phyloP scores from a whole-genome alignment of 2,329 filamentous ascomycete genomes.

The Neoscytalidium dimidiatum region DNA sequence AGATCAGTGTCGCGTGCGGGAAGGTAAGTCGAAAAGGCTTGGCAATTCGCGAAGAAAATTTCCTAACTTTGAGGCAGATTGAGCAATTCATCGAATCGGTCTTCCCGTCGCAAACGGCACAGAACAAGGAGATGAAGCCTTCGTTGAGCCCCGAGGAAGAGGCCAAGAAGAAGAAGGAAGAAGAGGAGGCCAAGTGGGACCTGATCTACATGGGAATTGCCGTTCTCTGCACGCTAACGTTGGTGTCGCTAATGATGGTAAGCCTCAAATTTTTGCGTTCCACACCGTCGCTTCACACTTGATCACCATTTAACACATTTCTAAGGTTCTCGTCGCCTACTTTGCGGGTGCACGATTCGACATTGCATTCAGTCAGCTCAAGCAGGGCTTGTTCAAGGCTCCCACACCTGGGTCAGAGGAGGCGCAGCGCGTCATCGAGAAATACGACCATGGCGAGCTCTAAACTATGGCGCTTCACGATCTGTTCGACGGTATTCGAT shows the following conservation, averaged over 20 bases:
- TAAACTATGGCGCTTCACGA: conserved; percentile 19
- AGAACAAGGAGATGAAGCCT: conserved; percentile 25
- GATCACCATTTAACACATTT: background rate
- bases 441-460: conserved; percentile 30
- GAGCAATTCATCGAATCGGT: conserved; percentile 95
- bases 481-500: background rate
- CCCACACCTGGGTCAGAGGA: conserved; percentile 1
- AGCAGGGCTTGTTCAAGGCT: conserved; percentile 35
- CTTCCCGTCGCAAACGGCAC: conserved; percentile 73
- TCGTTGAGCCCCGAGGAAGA: conserved; percentile 56
- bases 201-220: conserved; percentile 65
- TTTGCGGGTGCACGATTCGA: conserved; percentile 82
- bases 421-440: conserved; percentile 18
- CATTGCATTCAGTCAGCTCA: conserved; percentile 61
- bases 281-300: conserved; percentile 17
- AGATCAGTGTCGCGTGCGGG: conserved; percentile 87
- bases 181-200: conserved; percentile 56
- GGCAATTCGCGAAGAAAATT: conserved; percentile 14
- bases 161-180: conserved; percentile 54
- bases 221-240: conserved; percentile 66
- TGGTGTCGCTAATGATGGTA: conserved; percentile 82
- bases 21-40: conserved; percentile 59
- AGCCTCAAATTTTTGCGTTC: conserved; percentile 31
- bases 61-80: conserved; percentile 56
- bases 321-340: conserved; percentile 67